Evolutionary conservation across 305 asterid species (phyloP).

Genomic region (Euphrasia arctica): DNA sequence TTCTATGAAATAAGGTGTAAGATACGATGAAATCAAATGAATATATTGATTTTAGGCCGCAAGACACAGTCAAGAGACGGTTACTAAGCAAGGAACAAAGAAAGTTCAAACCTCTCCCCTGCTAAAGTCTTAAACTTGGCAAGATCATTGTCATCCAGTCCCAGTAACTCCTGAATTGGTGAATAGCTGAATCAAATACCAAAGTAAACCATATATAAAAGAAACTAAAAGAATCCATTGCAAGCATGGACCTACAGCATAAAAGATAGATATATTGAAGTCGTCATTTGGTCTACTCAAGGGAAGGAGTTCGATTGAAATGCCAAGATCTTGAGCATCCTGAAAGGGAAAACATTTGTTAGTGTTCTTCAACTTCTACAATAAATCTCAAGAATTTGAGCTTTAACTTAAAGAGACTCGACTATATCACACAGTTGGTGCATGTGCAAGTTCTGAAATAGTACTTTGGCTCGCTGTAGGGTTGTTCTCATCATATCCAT

Average conservation of each 20-base stretch:
- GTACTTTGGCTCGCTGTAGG: constrained; percentile 89
- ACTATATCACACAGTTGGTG: constrained; percentile 10
- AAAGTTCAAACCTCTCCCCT: constrained; percentile 67
- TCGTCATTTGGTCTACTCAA: constrained; percentile 68
- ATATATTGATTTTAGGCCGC: background rate
- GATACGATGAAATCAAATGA: background rate
- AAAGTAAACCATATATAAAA: constrained; percentile 5
- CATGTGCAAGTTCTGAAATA: constrained; percentile 20
- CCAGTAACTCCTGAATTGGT: constrained; percentile 70
- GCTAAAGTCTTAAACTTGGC: constrained; percentile 62
- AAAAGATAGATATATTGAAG: constrained; percentile 69
- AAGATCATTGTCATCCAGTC: constrained; percentile 71
- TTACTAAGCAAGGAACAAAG: constrained; percentile 18
- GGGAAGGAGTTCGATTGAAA: constrained; percentile 85
- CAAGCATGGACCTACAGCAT: constrained; percentile 61
- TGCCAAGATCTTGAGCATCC: constrained; percentile 97
- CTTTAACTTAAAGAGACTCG: constrained; percentile 20
- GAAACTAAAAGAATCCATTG: constrained; percentile 8
- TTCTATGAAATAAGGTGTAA: constrained; percentile 6
- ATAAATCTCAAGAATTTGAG: constrained; percentile 15
- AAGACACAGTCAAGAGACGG: constrained; percentile 18
- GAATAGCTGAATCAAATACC: constrained; percentile 28
- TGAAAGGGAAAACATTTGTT: constrained; percentile 30
- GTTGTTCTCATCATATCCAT: constrained; percentile 94
- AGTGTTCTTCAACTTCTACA: constrained; percentile 15